These are phyloP conservation scores for Posidonia oceanica DNA, from an alignment of 116 monocot species.

Conservation along the genomic window DNA sequence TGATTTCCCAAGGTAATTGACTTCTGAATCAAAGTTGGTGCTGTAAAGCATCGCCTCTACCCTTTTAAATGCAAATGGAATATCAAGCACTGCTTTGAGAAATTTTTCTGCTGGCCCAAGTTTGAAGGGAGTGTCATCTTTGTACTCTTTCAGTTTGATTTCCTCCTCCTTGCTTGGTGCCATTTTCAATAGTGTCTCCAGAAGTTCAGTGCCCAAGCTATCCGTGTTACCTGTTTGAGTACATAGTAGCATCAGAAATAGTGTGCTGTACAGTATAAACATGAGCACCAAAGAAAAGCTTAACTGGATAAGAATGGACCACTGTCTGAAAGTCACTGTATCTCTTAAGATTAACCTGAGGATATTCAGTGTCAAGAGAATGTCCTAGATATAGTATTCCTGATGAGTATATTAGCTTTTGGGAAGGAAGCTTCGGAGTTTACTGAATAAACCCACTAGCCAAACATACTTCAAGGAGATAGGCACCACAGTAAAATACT, in stretches of 20 bases:
- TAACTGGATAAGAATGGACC: no score
- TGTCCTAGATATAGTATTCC: no score
- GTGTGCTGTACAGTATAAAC: no score
- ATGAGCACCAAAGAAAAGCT: no score
- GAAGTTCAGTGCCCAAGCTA: constrained; percentile 50
- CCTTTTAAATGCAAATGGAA: constrained; percentile 89
- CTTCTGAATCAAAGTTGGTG: constrained; percentile 75
- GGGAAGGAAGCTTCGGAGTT: no score
- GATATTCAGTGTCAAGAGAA: no score
- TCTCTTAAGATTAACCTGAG: no score
- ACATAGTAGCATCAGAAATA: neutral
- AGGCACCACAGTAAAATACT: no score
- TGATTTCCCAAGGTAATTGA: constrained; percentile 43
- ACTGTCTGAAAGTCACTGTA: no score
- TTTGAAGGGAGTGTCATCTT: constrained; percentile 52
- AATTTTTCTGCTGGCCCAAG: constrained; percentile 69
- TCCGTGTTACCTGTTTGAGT: constrained; percentile 52
- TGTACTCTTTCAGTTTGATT: constrained; percentile 52
- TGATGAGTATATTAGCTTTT: no score
- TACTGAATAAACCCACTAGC: no score
- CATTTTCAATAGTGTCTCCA: constrained; percentile 80
- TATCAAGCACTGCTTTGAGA: constrained; percentile 64
- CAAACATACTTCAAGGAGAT: no score
- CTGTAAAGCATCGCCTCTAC: constrained; percentile 80
- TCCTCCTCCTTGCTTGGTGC: constrained; percentile 85